A percentile compares a stretch with the other conserved stretches of the same genome.
These are phyloP conservation scores for Claviceps sp. DNA, from an alignment of 2,329 filamentous ascomycete species.

Conservation along the genomic window DNA sequence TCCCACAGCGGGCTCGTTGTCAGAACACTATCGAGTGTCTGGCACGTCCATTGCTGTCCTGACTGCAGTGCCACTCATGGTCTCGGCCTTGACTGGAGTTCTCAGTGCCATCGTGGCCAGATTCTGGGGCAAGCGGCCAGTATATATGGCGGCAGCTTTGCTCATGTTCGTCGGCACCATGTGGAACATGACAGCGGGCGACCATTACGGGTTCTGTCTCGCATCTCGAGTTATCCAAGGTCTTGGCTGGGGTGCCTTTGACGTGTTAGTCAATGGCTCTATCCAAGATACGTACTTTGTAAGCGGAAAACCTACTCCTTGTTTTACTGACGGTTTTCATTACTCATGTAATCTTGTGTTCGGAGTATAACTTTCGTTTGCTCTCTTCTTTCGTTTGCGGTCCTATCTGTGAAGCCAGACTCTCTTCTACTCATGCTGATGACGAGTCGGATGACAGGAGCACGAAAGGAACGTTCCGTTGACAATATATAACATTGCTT, in stretches of 20 bases:
- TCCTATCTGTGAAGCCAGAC: too few species aligned
- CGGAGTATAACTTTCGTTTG: too few species aligned
- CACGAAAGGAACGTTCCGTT: conserved; percentile 36
- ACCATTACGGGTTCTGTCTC: conserved; percentile 33
- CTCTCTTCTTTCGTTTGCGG: too few species aligned
- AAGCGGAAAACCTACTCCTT: conserved; percentile 12
- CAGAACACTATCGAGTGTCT: conserved; percentile 27
- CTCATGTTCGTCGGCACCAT: conserved; percentile 34
- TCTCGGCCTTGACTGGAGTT: conserved; percentile 33
- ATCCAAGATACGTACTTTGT: conserved; percentile 47
- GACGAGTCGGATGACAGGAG: conserved; percentile 19
- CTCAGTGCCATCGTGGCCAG: conserved; percentile 28
- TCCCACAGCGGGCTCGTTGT: conserved; percentile 31
- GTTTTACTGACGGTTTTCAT: neutral
- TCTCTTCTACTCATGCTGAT: neutral
- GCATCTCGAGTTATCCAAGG: conserved; percentile 41
- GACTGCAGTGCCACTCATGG: conserved; percentile 38
- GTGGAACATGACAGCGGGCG: conserved; percentile 33
- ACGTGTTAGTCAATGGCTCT: conserved; percentile 36
- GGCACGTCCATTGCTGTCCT: conserved; percentile 35
- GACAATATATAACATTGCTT: conserved; percentile 30
- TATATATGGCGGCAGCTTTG: conserved; percentile 34
- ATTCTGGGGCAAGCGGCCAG: conserved; percentile 37
- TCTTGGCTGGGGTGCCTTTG: conserved; percentile 45
- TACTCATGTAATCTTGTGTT: too few species aligned